Percentiles rank a stretch among this genome's conserved stretches.
phyloP scores from a whole-genome alignment of 768 basidiomycete genomes.

The Neoboletus brunneissimus region DNA sequence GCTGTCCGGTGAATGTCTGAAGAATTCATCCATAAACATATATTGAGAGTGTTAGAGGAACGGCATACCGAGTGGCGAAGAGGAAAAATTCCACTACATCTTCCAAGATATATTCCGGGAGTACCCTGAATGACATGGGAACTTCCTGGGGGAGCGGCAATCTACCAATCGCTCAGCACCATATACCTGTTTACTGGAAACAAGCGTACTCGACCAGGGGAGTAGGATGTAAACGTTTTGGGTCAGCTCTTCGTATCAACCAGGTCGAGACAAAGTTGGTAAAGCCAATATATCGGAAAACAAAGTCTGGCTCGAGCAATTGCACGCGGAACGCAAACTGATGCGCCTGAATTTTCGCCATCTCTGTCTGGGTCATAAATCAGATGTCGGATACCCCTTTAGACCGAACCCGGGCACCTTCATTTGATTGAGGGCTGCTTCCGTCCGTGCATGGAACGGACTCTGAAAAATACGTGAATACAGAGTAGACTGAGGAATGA shows the following conservation, averaged over 20 bases:
- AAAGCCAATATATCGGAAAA: constrained; percentile 76
- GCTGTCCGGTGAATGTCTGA: constrained; percentile 70
- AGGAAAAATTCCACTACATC: constrained; percentile 89
- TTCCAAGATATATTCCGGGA: constrained; percentile 93
- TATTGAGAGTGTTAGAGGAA: background rate
- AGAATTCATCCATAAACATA: constrained; percentile 2
- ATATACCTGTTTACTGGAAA: background rate
- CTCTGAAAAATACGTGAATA: constrained; percentile 40
- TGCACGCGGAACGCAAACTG: constrained; percentile 84
- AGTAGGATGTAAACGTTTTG: constrained; percentile 71
- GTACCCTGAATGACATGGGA: constrained; percentile 77
- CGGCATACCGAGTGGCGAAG: constrained; percentile 73
- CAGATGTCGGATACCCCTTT: background rate
- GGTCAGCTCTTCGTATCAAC: constrained; percentile 89
- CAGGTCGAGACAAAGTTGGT: constrained; percentile 91
- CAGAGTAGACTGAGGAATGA: background rate
- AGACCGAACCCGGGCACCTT: constrained; percentile 48
- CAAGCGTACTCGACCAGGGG: constrained; percentile 59
- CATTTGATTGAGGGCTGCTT: constrained; percentile 70
- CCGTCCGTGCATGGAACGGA: constrained; percentile 71
- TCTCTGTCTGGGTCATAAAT: constrained; percentile 50
- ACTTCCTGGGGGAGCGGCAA: constrained; percentile 84
- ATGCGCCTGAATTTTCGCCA: constrained; percentile 64
- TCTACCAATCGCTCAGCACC: constrained; percentile 39
- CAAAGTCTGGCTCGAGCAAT: constrained; percentile 81